phyloP scores from a whole-genome alignment of 2,329 filamentous ascomycete species.

The Metarhizium guizhouense region DNA sequence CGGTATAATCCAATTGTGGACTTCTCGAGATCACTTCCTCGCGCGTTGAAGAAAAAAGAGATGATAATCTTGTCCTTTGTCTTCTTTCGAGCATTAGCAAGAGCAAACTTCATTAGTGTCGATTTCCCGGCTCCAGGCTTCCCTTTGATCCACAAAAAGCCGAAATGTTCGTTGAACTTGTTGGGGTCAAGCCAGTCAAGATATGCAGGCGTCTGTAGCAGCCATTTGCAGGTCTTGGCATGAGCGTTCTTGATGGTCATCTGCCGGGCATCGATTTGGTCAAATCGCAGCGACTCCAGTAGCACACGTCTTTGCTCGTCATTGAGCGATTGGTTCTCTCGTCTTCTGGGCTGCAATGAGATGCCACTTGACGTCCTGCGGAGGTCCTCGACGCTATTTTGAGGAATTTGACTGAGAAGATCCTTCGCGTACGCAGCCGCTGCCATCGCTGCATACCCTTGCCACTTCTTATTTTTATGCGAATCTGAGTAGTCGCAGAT shows the following conservation, averaged over 20 bases:
- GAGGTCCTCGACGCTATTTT: too few species aligned
- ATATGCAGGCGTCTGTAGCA: constrained; percentile 24
- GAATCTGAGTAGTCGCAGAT: too few species aligned
- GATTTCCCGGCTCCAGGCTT: constrained; percentile 37
- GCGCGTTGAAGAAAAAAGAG: constrained; percentile 41
- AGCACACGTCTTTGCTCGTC: neutral
- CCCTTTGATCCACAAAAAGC: constrained; percentile 38
- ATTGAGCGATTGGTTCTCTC: neutral
- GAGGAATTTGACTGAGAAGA: too few species aligned
- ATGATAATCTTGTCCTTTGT: constrained; percentile 18
- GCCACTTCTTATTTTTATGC: too few species aligned
- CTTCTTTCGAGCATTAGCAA: constrained; percentile 5
- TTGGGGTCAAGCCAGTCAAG: constrained; percentile 25
- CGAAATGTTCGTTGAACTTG: constrained; percentile 17
- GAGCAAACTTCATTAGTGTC: constrained; percentile 34
- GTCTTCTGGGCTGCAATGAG: too few species aligned
- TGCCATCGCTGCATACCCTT: too few species aligned
- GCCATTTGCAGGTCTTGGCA: constrained; percentile 22
- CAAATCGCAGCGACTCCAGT: constrained; percentile 26
- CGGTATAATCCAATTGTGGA: constrained; percentile 25
- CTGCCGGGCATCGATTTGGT: constrained; percentile 28
- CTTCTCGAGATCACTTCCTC: constrained; percentile 33
- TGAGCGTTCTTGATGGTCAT: constrained; percentile 27
- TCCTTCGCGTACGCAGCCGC: too few species aligned
- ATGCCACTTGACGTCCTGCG: too few species aligned